phyloP scores from a whole-genome alignment of 2,329 filamentous ascomycete genomes.

The Hypomyces perniciosus region DNA sequence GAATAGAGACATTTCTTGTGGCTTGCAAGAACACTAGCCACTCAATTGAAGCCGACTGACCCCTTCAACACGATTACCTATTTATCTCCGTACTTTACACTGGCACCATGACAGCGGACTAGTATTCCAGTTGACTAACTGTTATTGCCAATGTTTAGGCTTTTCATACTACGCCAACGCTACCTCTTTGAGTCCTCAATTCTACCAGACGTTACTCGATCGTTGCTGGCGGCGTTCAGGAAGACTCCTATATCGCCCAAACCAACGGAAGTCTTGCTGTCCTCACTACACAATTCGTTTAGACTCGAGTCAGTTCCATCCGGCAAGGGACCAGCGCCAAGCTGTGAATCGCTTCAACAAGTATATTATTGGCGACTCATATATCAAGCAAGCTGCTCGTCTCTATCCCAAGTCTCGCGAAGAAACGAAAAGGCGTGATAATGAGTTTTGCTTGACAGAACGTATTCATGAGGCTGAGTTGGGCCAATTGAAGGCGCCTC shows the following conservation, averaged over 20 bases:
- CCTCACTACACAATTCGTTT: slow-evolving; percentile 82
- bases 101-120: no score
- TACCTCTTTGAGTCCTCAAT: slow-evolving; percentile 52
- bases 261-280: slow-evolving; percentile 77
- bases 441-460: slow-evolving; percentile 60
- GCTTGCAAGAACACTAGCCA: no score
- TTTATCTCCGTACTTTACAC: no score
- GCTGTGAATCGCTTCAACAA: slow-evolving; percentile 71
- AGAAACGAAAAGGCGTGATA: slow-evolving; percentile 56
- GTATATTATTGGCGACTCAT: slow-evolving; percentile 62
- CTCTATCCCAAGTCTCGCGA: slow-evolving; percentile 62
- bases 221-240: slow-evolving; percentile 73
- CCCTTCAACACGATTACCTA: no score
- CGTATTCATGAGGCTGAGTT: slow-evolving; percentile 66
- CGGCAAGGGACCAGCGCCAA: slow-evolving; percentile 67
- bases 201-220: slow-evolving; percentile 68
- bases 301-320: slow-evolving; percentile 57
- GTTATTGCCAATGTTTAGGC: slow-evolving; percentile 44
- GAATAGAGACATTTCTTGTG: neutral
- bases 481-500: slow-evolving; percentile 47
- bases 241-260: slow-evolving; percentile 68
- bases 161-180: slow-evolving; percentile 66
- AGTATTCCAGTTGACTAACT: neutral
- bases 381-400: slow-evolving; percentile 57
- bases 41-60: no score